Conservation (phyloP, 2,329 filamentous ascomycete genomes). For the Cladophialophora chaetospira region DNA sequence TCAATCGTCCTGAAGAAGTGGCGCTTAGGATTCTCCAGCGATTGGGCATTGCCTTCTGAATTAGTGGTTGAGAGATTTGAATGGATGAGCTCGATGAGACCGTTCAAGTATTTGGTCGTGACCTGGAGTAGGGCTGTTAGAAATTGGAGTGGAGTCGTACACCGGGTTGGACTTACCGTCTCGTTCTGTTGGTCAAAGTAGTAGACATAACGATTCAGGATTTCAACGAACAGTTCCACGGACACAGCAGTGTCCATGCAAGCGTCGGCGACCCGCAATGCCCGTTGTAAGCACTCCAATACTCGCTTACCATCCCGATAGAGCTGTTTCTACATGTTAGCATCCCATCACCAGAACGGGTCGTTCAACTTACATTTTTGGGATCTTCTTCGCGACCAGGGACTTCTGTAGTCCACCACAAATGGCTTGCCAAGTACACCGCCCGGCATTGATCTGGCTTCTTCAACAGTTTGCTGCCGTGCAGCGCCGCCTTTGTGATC, state of each 20-base stretch:
- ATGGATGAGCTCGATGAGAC: constrained; percentile 96
- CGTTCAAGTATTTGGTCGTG: constrained; percentile 96
- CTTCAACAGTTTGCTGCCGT: constrained; percentile 93
- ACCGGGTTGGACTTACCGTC: constrained; percentile 59
- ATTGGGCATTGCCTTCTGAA: constrained; percentile 43
- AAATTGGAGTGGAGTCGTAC: neutral
- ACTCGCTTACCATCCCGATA: constrained; percentile 98
- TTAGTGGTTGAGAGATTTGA: constrained; percentile 76
- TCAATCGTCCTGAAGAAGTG: constrained; percentile 95
- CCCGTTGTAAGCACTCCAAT: constrained; percentile 91
- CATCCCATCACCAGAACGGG: neutral
- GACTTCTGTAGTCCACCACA: constrained; percentile 96
- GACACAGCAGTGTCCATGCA: constrained; percentile 99
- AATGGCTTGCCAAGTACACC: constrained; percentile 91
- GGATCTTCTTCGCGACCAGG: constrained; percentile 77
- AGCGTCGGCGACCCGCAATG: constrained; percentile 91
- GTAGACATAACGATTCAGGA: constrained; percentile 96
- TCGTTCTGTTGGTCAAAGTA: constrained; percentile 99
- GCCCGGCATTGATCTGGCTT: constrained; percentile 98
- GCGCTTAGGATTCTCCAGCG: constrained; percentile 83
- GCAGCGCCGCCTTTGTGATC: constrained; percentile 95
- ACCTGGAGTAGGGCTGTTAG: constrained; percentile 54
- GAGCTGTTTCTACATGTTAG: constrained; percentile 57
- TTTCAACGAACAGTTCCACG: constrained; percentile 97
- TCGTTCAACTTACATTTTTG: constrained; percentile 63